Conservation (phyloP, 805 yeast species). For the Maudiozyma pseudohumilis region DNA sequence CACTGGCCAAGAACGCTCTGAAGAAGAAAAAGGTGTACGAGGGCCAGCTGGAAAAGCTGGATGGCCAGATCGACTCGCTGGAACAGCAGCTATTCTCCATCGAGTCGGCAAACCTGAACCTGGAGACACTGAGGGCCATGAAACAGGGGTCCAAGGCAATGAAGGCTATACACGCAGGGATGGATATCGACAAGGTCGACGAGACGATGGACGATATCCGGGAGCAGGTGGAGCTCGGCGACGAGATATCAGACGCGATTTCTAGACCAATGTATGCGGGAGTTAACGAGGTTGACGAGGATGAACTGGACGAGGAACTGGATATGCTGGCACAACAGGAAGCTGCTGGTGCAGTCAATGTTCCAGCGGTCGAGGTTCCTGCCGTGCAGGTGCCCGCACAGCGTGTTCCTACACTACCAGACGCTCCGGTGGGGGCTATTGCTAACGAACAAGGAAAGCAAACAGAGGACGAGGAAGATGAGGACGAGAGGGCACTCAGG, state of each 20-base stretch:
- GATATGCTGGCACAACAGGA: conserved; percentile 81
- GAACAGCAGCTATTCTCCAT: conserved; percentile 86
- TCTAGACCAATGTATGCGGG: conserved; percentile 77
- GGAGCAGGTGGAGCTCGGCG: conserved; percentile 91
- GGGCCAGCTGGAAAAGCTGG: conserved; percentile 64
- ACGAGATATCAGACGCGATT: conserved; percentile 92
- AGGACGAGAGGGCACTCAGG: conserved; percentile 72
- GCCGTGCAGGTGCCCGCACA: background rate
- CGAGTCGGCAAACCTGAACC: conserved; percentile 90
- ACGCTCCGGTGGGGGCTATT: conserved; percentile 33
- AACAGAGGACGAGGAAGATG: conserved; percentile 51
- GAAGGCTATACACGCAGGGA: conserved; percentile 91
- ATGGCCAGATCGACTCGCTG: conserved; percentile 79
- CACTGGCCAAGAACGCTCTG: conserved; percentile 73
- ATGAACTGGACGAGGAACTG: conserved; percentile 90
- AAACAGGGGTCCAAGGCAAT: conserved; percentile 94
- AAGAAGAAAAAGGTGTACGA: conserved; percentile 81
- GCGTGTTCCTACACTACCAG: conserved; percentile 34
- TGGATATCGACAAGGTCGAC: conserved; percentile 93
- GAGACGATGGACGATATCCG: conserved; percentile 96
- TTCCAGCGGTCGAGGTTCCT: conserved; percentile 2
- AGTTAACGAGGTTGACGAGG: conserved; percentile 61
- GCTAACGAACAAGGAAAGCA: conserved; percentile 4
- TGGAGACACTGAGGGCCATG: conserved; percentile 98
- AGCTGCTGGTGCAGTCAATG: conserved; percentile 17